Conservation (phyloP, 1,139 yeast species). For the Saccharomycopsis hybrid region DNA sequence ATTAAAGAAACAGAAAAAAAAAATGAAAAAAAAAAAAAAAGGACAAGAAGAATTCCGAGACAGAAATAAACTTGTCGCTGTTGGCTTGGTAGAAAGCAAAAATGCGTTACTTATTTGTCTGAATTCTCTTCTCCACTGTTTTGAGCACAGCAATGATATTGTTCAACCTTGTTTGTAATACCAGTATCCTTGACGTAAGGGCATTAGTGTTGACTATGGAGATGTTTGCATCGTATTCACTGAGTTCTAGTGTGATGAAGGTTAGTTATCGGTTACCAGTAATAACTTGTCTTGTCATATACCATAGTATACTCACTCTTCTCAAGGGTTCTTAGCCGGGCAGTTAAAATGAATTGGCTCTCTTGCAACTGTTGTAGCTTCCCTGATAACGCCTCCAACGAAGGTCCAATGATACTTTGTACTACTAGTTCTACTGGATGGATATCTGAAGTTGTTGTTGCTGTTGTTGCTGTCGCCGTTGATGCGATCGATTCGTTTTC, state of each 20-base stretch:
- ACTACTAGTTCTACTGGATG: conserved; percentile 20
- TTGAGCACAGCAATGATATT: conserved; percentile 5
- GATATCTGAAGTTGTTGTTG: conserved; percentile 2
- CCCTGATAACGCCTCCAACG: conserved; percentile 14
- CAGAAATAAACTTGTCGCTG: too few species aligned
- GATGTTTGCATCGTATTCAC: conserved; percentile 5
- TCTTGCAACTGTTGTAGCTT: conserved; percentile 18
- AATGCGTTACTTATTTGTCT: too few species aligned
- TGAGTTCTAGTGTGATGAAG: neutral
- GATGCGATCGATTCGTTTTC: neutral
- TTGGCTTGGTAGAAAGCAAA: too few species aligned
- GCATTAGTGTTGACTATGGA: conserved; percentile 5
- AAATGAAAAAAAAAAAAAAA: too few species aligned
- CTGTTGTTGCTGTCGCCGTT: conserved; percentile 1
- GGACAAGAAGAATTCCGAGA: too few species aligned
- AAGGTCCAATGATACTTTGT: conserved; percentile 18
- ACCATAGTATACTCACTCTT: neutral
- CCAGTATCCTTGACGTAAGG: neutral
- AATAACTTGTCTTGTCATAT: too few species aligned
- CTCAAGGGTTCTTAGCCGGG: conserved; percentile 13
- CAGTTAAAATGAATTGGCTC: conserved; percentile 15
- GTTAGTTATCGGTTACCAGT: too few species aligned
- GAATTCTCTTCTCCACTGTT: conserved; percentile 4
- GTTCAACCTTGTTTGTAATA: conserved; percentile 1
- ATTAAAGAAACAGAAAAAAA: too few species aligned